Evolutionary conservation across 345 rosid genomes (phyloP), one percentile per base, ranked within the genome.

Genomic region (Erucastrum elatum): DNA sequence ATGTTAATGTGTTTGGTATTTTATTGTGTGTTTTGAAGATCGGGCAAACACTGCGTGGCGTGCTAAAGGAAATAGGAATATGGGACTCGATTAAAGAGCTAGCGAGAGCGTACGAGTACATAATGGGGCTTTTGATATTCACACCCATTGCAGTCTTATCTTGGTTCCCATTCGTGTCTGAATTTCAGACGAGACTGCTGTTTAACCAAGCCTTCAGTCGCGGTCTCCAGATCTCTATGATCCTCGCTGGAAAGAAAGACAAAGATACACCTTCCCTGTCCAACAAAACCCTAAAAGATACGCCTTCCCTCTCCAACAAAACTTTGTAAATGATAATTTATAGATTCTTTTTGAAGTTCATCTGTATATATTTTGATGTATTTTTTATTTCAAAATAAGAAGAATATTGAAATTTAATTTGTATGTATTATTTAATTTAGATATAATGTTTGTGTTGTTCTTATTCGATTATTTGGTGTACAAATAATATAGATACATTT

Each of bases 151-250:
- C 97, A 1, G 82, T 90, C 16, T 77, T 93, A 75, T 91, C 99
- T 1, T 96, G 88, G 87, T 86, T 96, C 86, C 96, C 99, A 1
- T 93, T 96, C 26, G 93, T 93, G 6, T 91, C 89, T 0, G 98
- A 91, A 84, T 79, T 96, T 84, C 99, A 96, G 77, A 84, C 92
- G 4, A 91, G 99, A 8, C 75, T 93, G 76, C 92, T 96, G 44
- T 96, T 95, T 87, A 93, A 95, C 82, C 99, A 91, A 80, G 99
- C 99, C 33, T 84, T 95, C 53, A 90, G 99, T 66, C 89, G 95
- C 85, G 98, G 99, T 73, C 87, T 95, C 62, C 96, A 89, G 84
- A 96, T 93, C 70, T 90, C 99, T 17, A 89, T 87, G 94, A 93
- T 96, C 87, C 91, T 87, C 0, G 66, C 88, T 0, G 87, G 98